Base-by-base conservation (phyloP, 805 yeast species). In the Wickerhamiella spandovensis region DNA sequence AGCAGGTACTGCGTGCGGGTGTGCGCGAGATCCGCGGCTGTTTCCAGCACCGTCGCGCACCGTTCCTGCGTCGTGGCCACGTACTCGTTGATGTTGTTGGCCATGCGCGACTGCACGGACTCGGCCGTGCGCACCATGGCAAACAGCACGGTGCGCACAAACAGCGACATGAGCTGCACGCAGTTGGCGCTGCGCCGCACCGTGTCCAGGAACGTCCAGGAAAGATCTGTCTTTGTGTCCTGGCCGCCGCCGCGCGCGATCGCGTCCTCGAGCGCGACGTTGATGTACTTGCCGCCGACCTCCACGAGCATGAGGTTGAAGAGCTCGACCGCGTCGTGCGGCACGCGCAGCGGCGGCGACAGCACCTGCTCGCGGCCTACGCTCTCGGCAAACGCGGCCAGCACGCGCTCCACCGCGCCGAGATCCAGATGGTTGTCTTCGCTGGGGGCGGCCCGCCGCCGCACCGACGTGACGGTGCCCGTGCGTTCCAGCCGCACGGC, bases 371-470 rank as follows among this genome's bases (percentile, higher is more conserved):
- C 73, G 3, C 82, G 71, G 61, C 96, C 72, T 2, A 87, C 70
- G 1, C 89, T 74, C 65, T 88, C 97, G 35, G 86, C 82, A 7
- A 81, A 75, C 17, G 84, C 76, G 56, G 79, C 81, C 41, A 87
- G 68, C 51, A 85, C 75, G 2, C 72, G 67, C 55, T 85, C 89
- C 2, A 84, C 79, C 23, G 71, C 67, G 15, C 66, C 58, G 6
- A 81, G 61, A 28, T 65, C 62, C 41, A 73, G 61, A 28, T 61
- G 61, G 2, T 51, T 50, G 24, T 55, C 62, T 18, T 48, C 48
- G 13, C 44, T 51, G 7, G 39, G 35, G 43, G 23, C 48, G 25
- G 35, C 37, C 39, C 21, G 21, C 23, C 32, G 23, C 17, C 23
- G 37, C 32, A 15, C 25, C 47, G 32, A 28, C 25, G 43, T 23